Percentiles rank a stretch among this genome's conserved stretches.
Evolutionary conservation across 2,329 filamentous ascomycete species (phyloP).

Genomic region (Monosporascus sp.): DNA sequence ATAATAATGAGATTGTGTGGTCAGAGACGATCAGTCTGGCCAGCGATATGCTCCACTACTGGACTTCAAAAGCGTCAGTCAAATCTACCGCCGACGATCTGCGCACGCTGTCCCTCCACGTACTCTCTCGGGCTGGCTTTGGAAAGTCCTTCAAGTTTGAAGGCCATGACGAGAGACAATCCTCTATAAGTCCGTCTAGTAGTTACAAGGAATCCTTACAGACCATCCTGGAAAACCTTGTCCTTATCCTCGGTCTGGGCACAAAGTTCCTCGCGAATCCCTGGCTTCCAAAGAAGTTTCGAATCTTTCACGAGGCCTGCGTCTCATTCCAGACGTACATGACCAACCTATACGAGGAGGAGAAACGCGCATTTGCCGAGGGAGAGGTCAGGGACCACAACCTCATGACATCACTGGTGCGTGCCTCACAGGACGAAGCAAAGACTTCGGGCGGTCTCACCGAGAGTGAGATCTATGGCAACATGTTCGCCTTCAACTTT

Average conservation of each 20-base stretch:
- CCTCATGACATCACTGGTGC: slow-evolving; percentile 5
- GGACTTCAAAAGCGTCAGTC: slow-evolving; percentile 2
- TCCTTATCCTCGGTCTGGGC: slow-evolving; percentile 20
- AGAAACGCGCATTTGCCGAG: slow-evolving; percentile 13
- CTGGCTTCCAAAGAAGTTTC: slow-evolving; percentile 7
- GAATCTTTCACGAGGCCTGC: slow-evolving; percentile 10
- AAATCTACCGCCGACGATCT: slow-evolving; percentile 3
- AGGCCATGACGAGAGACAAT: slow-evolving; percentile 9
- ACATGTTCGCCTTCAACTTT: slow-evolving; percentile 25
- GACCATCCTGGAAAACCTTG: slow-evolving; percentile 18
- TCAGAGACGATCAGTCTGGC: slow-evolving; percentile 1
- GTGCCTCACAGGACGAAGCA: slow-evolving; percentile 12
- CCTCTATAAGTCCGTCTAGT: background rate
- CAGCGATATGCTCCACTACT: slow-evolving; percentile 7
- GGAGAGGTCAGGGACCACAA: background rate
- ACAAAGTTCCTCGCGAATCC: slow-evolving; percentile 10
- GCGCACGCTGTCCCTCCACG: slow-evolving; percentile 7
- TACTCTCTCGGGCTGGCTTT: slow-evolving; percentile 6
- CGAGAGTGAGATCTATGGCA: slow-evolving; percentile 33
- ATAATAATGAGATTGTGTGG: slow-evolving; percentile 9
- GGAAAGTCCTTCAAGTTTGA: slow-evolving; percentile 9
- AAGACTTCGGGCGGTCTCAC: slow-evolving; percentile 19
- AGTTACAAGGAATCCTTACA: slow-evolving; percentile 18
- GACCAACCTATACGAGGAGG: slow-evolving; percentile 19
- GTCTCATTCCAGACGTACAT: slow-evolving; percentile 17